Evolutionary conservation across 306 rosid species (phyloP).

Genomic region (Parietaria judaica): DNA sequence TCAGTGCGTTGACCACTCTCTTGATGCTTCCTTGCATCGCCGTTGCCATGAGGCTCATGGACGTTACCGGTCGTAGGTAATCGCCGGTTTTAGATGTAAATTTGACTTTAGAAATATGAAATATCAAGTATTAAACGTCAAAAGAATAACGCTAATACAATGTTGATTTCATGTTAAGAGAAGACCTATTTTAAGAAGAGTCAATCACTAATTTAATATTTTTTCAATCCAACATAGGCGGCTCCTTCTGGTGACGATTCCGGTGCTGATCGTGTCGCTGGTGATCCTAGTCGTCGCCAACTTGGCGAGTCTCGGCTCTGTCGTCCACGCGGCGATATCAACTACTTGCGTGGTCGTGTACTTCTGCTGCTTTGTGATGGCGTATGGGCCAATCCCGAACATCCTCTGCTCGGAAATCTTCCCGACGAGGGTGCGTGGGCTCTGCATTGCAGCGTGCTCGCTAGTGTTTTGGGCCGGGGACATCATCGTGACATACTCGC

Average conservation of each 20-base stretch:
- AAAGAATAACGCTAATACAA: too few species aligned
- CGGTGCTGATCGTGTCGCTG: slow-evolving; percentile 26
- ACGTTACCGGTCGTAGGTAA: slow-evolving; percentile 32
- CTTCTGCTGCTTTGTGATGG: slow-evolving; percentile 40
- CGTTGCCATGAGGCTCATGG: slow-evolving; percentile 38
- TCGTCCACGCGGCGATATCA: slow-evolving; percentile 27
- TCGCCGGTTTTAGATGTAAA: background rate
- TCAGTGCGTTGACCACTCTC: slow-evolving; percentile 34
- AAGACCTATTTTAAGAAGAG: too few species aligned
- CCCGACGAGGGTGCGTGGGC: slow-evolving; percentile 35
- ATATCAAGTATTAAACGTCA: too few species aligned
- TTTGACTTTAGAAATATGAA: too few species aligned
- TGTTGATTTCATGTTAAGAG: too few species aligned
- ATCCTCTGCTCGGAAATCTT: slow-evolving; percentile 38
- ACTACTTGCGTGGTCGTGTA: slow-evolving; percentile 32
- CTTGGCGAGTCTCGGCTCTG: slow-evolving; percentile 22
- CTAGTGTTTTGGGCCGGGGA: slow-evolving; percentile 36
- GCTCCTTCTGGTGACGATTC: slow-evolving; percentile 26
- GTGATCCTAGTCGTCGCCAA: slow-evolving; percentile 27
- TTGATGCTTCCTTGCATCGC: slow-evolving; percentile 37
- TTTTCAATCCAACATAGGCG: slow-evolving; percentile 24
- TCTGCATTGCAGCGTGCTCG: slow-evolving; percentile 39
- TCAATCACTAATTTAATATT: background rate
- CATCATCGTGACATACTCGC: slow-evolving; percentile 32
- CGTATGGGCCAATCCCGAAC: slow-evolving; percentile 37